Evolutionary conservation across 1,139 yeast genomes (phyloP), one percentile per base, ranked within the genome.

Genomic region (Arxiozyma slooffiae): DNA sequence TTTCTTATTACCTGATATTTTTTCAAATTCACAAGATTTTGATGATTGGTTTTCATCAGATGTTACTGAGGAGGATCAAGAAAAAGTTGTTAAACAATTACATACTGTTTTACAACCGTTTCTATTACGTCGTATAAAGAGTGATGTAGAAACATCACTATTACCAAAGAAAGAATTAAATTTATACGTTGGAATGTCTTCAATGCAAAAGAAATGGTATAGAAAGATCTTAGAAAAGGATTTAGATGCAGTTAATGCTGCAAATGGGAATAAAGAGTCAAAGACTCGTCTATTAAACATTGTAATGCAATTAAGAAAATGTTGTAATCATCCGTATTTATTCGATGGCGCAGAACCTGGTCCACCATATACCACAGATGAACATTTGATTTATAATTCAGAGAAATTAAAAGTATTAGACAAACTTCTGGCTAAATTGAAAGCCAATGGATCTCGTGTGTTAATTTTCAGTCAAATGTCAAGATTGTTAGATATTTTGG

Each of bases 271-370:
- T 64, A 75, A 92, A 53, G 97, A 89, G 63, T 92, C 94, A 16
- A 90, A 89, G 63, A 89, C 97, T 2, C 75, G 97, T 50, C 72
- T 92, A 53, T 73, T 90, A 50, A 92, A 92, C 62, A 89, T 92
- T 60, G 97, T 92, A 18, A 92, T 92, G 98, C 98, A 92, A 67
- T 74, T 92, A 57, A 77, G 97, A 59, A 92, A 92, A 67, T 92
- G 97, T 67, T 92, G 97, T 67, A 92, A 92, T 63, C 98, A 92
- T 68, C 98, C 97, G 0, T 90, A 92, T 67, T 72, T 92, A 48
- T 92, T 92, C 61, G 97, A 92, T 64, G 97, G 97, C 40, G 98
- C 98, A 0, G 98, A 92, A 66, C 97, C 97, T 0, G 97, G 98
- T 9, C 98, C 98, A 2, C 98, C 97, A 0, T 92, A 78, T 64